phyloP scores from a whole-genome alignment of 1,284 basidiomycete species.

The Cutaneotrichosporon cyanovorans region DNA sequence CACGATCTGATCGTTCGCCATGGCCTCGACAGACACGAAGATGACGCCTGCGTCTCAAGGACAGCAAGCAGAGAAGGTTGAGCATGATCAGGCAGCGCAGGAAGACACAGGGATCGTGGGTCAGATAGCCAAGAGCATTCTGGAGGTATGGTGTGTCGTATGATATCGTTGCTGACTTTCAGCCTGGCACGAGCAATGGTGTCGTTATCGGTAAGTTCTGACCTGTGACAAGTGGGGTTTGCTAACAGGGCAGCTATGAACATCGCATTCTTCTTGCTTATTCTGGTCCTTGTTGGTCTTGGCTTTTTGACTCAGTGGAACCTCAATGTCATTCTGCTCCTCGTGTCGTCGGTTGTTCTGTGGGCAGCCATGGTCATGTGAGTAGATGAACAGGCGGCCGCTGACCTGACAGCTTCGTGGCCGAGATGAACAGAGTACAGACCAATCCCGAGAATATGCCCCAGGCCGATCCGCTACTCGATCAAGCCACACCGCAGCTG shows the following conservation, averaged over 20 bases:
- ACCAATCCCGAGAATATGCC: conserved; percentile 39
- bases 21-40: too few relatives aligned
- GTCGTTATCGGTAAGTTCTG: too few relatives aligned
- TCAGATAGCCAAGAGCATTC: too few relatives aligned
- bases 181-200: too few relatives aligned
- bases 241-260: conserved; percentile 38
- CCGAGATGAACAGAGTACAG: conserved; percentile 37
- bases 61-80: too few relatives aligned
- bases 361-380: conserved; percentile 44
- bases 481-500: background rate
- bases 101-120: too few relatives aligned
- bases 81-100: too few relatives aligned
- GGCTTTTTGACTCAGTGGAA: conserved; percentile 40
- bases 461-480: conserved; percentile 5
- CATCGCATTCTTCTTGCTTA: conserved; percentile 41
- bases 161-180: too few relatives aligned
- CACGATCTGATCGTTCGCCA: too few relatives aligned
- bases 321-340: conserved; percentile 35
- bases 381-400: background rate
- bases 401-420: conserved; percentile 34
- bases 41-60: too few relatives aligned
- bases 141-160: too few relatives aligned
- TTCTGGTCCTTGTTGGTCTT: conserved; percentile 37
- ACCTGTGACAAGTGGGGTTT: conserved; percentile 32
- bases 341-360: conserved; percentile 27